Conservation (phyloP, 73 alveolate species). For the Paramecium primaurelia region DNA sequence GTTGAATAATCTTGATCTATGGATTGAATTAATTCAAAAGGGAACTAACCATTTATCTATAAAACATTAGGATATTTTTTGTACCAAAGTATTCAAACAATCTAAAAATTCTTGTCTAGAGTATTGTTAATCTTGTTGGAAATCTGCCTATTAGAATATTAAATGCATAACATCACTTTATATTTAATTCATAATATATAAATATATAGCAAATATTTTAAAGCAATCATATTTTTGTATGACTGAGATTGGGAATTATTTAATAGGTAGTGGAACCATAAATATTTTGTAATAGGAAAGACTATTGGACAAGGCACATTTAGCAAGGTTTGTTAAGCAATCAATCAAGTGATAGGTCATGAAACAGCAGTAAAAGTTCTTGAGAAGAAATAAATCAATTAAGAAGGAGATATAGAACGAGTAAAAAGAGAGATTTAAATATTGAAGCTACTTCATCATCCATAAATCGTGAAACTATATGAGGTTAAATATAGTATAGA, state of each 20-base stretch:
- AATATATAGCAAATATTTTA: not conserved
- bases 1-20: not conserved
- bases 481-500: conserved; percentile 45
- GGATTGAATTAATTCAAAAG: not conserved
- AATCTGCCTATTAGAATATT: not conserved
- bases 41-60: not conserved
- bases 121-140: not conserved
- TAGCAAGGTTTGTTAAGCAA: conserved; percentile 9
- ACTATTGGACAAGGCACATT: conserved; percentile 39
- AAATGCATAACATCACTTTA: not conserved
- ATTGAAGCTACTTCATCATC: conserved; percentile 87
- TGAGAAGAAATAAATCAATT: conserved; percentile 6
- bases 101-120: not conserved
- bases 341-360: not conserved
- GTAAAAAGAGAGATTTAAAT: conserved; percentile 94
- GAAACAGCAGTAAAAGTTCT: conserved; percentile 56
- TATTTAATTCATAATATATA: not conserved
- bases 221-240: not conserved
- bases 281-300: not conserved
- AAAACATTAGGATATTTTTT: not conserved
- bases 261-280: not conserved
- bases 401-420: conserved; percentile 80
- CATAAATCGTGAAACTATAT: conserved; percentile 83
- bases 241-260: conserved; percentile 31
- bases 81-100: not conserved